phyloP scores from a whole-genome alignment of 306 rosid species.

The Gastrolobium bilobum region DNA sequence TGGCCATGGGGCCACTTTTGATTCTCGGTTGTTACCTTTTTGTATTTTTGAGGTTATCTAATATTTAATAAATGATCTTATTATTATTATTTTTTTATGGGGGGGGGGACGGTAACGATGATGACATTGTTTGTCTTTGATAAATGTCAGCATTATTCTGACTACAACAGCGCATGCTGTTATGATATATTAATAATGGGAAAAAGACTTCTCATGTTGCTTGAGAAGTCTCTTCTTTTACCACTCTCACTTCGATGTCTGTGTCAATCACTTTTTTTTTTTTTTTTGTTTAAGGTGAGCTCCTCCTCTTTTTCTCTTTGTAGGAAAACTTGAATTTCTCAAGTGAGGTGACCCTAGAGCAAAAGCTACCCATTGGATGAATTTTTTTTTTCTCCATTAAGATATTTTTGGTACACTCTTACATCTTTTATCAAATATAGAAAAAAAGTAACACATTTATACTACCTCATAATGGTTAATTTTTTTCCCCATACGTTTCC shows the following conservation, averaged over 20 bases:
- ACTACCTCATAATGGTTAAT: not conserved
- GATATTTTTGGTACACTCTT: not conserved
- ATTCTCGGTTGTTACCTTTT: slow-evolving; percentile 46
- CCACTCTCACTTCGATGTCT: too few relatives aligned
- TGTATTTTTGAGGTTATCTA: slow-evolving; percentile 33
- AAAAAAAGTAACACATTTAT: too few relatives aligned
- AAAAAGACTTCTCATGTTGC: too few relatives aligned
- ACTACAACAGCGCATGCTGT: slow-evolving; percentile 49
- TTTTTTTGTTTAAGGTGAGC: too few relatives aligned
- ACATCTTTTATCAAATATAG: too few relatives aligned
- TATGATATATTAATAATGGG: slow-evolving; percentile 1
- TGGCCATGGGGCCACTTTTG: slow-evolving; percentile 51
- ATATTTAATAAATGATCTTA: slow-evolving; percentile 30
- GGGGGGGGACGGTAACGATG: slow-evolving; percentile 17
- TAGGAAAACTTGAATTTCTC: too few relatives aligned
- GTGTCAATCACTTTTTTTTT: too few relatives aligned
- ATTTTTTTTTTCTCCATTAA: not conserved
- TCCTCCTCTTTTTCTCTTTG: too few relatives aligned
- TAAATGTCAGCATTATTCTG: slow-evolving; percentile 46
- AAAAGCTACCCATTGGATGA: not conserved
- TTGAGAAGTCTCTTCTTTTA: too few relatives aligned
- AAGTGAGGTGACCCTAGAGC: not conserved
- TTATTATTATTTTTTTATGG: not conserved
- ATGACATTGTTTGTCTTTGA: slow-evolving; percentile 34
- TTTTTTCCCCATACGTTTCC: not conserved